A percentile compares a stretch with the other conserved stretches of the same genome.
Conservation (phyloP, 2,329 filamentous ascomycete species). For the Cladosporium sp. region DNA sequence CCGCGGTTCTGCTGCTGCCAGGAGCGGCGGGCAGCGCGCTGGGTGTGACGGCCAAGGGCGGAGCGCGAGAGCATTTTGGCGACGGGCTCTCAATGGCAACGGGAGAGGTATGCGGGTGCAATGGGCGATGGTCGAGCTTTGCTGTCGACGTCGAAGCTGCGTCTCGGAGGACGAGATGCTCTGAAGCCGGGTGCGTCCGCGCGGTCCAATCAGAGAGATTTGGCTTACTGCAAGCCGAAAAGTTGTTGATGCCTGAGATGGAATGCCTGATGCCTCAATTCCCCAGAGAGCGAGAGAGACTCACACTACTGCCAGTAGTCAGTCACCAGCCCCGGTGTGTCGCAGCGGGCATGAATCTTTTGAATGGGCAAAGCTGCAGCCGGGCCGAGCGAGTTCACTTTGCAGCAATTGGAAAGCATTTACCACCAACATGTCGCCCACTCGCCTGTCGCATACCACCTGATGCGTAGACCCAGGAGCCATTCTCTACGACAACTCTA, state of each 20-base stretch:
- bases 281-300: no score
- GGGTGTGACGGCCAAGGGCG: slow-evolving; percentile 59
- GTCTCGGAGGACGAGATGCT: not conserved
- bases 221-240: no score
- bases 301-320: no score
- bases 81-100: slow-evolving; percentile 13
- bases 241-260: no score
- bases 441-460: slow-evolving; percentile 14
- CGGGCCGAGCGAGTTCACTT: not conserved
- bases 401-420: not conserved
- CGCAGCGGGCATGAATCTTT: slow-evolving; percentile 6
- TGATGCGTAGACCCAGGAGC: slow-evolving; percentile 28
- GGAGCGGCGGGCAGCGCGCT: slow-evolving; percentile 56
- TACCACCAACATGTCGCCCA: no score
- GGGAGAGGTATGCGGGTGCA: slow-evolving; percentile 9
- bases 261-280: no score
- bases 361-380: slow-evolving; percentile 11
- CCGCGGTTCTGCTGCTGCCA: slow-evolving; percentile 56
- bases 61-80: slow-evolving; percentile 61
- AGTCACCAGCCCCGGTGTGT: not conserved
- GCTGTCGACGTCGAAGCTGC: not conserved
- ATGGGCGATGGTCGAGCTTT: slow-evolving; percentile 11
- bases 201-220: not conserved
- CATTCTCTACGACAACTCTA: slow-evolving; percentile 30
- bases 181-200: not conserved